These are phyloP conservation scores for Xylariaceae sp. DNA, from an alignment of 2,329 filamentous ascomycete genomes.

Conservation along the genomic window DNA sequence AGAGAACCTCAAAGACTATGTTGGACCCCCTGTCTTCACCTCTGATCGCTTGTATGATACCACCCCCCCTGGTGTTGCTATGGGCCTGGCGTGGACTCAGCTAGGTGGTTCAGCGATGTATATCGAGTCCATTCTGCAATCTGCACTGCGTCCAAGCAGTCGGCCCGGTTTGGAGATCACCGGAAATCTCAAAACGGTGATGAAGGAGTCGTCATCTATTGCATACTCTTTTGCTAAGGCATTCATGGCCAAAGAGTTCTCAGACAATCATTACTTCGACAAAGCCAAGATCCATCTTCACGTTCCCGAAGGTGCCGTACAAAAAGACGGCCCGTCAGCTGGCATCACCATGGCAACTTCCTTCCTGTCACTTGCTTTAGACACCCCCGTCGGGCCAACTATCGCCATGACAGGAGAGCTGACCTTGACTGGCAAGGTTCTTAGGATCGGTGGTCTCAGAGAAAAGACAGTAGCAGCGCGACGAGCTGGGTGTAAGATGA, in stretches of 20 bases:
- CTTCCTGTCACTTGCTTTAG: constrained; percentile 77
- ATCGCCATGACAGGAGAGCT: constrained; percentile 98
- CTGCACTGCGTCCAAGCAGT: constrained; percentile 67
- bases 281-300: constrained; percentile 93
- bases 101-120: constrained; percentile 96
- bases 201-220: constrained; percentile 96
- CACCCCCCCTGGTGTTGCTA: constrained; percentile 89
- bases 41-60: constrained; percentile 92
- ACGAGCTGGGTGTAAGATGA: constrained; percentile 84
- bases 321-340: constrained; percentile 88
- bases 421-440: constrained; percentile 92
- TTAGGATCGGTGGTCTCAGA: constrained; percentile 86
- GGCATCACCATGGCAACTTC: constrained; percentile 99
- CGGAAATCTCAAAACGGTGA: constrained; percentile 90
- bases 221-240: constrained; percentile 96
- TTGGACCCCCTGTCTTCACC: constrained; percentile 92
- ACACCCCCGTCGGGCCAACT: constrained; percentile 73
- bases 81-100: constrained; percentile 97
- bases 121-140: constrained; percentile 93
- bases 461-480: constrained; percentile 97
- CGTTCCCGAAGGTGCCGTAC: constrained; percentile 92
- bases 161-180: constrained; percentile 83
- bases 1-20: constrained; percentile 92
- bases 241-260: constrained; percentile 77
- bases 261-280: constrained; percentile 92